Conservation (phyloP, 2,329 filamentous ascomycete genomes). For the Epichloe uncinata region DNA sequence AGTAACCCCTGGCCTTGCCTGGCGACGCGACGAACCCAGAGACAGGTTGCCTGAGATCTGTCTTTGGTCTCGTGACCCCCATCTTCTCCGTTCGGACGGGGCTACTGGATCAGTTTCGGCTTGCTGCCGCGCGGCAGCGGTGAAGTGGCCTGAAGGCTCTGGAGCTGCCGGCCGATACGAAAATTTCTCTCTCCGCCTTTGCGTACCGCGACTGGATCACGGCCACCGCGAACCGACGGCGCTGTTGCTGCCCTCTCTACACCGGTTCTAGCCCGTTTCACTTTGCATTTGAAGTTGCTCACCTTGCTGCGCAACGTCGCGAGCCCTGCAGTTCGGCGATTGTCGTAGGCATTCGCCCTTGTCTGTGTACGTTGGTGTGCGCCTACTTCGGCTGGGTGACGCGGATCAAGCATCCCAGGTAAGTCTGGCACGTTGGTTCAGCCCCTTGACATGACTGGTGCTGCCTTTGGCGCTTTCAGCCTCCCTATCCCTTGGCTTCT, state of each 20-base stretch:
- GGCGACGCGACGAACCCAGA: not conserved
- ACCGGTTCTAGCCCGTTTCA: not conserved
- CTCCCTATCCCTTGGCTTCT: not conserved
- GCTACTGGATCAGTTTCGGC: conserved; percentile 4
- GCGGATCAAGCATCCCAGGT: conserved; percentile 1
- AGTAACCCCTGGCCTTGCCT: conserved; percentile 1
- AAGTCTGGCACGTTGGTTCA: not conserved
- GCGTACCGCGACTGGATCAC: conserved; percentile 9
- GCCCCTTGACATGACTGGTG: not conserved
- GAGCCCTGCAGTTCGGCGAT: not conserved
- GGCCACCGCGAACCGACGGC: conserved; percentile 8
- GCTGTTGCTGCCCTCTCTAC: not conserved
- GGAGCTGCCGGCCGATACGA: conserved; percentile 14
- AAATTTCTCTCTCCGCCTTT: conserved; percentile 20
- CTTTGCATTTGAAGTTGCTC: not conserved
- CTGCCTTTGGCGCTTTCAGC: not conserved
- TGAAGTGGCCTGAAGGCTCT: conserved; percentile 7
- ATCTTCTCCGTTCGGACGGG: conserved; percentile 5
- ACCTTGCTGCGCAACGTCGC: not conserved
- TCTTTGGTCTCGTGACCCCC: conserved; percentile 6
- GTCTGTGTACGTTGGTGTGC: not conserved
- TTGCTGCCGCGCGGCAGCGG: conserved; percentile 3
- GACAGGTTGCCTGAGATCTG: not conserved
- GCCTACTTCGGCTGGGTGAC: conserved; percentile 1
- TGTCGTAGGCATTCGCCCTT: not conserved